phyloP scores from a whole-genome alignment of 2,329 filamentous ascomycete genomes.

The Tolypocladium endophyticum region DNA sequence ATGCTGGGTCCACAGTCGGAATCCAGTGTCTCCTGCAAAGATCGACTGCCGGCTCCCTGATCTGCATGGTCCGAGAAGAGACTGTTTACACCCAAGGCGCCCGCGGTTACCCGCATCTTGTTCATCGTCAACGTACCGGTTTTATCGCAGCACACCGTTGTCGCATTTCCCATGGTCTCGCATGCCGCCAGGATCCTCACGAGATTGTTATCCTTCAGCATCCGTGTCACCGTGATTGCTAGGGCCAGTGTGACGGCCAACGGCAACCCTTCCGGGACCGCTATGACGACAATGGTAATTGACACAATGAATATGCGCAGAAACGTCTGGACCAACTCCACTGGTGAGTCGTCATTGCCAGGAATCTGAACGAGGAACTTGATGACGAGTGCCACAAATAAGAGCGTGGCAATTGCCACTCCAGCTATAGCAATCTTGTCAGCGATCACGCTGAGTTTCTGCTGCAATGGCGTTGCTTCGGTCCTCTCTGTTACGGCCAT shows the following conservation, averaged over 20 bases:
- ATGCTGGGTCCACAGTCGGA: conserved; percentile 12
- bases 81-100: background rate
- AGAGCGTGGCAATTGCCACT: conserved; percentile 57
- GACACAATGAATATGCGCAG: conserved; percentile 55
- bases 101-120: background rate
- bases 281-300: conserved; percentile 56
- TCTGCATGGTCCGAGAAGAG: background rate
- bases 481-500: conserved; percentile 36
- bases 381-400: conserved; percentile 71
- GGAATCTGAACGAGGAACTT: conserved; percentile 59
- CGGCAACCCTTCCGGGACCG: conserved; percentile 55
- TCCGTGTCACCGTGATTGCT: conserved; percentile 58
- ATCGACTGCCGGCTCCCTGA: background rate
- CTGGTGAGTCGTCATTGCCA: conserved; percentile 32
- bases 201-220: conserved; percentile 61
- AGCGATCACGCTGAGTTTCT: conserved; percentile 33
- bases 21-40: conserved; percentile 16
- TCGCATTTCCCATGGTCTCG: conserved; percentile 64
- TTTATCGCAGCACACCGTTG: conserved; percentile 64
- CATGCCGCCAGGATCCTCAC: conserved; percentile 58
- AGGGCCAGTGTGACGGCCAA: conserved; percentile 58
- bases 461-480: conserved; percentile 43
- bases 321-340: conserved; percentile 48
- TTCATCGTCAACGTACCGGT: conserved; percentile 20
- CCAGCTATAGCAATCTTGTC: conserved; percentile 29